Evolutionary conservation across 169 alveolate species (phyloP).

Genomic region (Toxoplasma gondii): DNA sequence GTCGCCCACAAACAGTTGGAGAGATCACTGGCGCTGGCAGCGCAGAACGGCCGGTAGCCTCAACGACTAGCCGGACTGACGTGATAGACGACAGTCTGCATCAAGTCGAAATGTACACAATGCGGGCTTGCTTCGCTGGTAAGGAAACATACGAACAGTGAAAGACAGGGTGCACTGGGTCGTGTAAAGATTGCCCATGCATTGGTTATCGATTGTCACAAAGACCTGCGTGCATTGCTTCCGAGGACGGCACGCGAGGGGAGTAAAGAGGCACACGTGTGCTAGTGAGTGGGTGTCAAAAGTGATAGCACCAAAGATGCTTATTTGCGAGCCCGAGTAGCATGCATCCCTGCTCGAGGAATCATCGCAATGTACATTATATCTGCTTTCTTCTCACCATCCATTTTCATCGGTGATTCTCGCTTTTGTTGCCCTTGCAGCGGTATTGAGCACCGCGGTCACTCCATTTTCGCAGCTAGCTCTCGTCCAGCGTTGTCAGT

Average conservation of each 20-base stretch:
- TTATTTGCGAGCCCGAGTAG: too few relatives aligned
- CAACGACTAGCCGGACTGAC: background rate
- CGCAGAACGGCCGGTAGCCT: background rate
- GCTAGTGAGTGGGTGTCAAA: too few relatives aligned
- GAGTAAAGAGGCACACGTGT: too few relatives aligned
- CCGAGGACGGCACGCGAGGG: too few relatives aligned
- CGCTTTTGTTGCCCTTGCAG: background rate
- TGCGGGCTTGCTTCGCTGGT: constrained; percentile 34
- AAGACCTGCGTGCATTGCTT: too few relatives aligned
- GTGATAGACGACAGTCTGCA: constrained; percentile 13
- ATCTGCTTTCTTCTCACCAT: background rate
- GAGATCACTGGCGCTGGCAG: background rate
- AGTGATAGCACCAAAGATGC: too few relatives aligned
- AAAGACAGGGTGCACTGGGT: background rate
- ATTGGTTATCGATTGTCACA: too few relatives aligned
- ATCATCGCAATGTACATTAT: too few relatives aligned
- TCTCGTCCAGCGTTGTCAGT: constrained; percentile 32
- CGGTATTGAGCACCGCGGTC: constrained; percentile 38
- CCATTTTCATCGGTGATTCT: background rate
- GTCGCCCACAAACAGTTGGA: background rate
- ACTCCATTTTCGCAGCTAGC: constrained; percentile 39
- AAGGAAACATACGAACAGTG: background rate
- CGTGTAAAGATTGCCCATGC: background rate
- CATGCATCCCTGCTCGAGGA: too few relatives aligned
- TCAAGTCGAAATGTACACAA: constrained; percentile 14